Evolutionary conservation across 129 eudicot species (phyloP), one percentile per base, ranked within the genome.

Genomic region (Cynara cardunculus): DNA sequence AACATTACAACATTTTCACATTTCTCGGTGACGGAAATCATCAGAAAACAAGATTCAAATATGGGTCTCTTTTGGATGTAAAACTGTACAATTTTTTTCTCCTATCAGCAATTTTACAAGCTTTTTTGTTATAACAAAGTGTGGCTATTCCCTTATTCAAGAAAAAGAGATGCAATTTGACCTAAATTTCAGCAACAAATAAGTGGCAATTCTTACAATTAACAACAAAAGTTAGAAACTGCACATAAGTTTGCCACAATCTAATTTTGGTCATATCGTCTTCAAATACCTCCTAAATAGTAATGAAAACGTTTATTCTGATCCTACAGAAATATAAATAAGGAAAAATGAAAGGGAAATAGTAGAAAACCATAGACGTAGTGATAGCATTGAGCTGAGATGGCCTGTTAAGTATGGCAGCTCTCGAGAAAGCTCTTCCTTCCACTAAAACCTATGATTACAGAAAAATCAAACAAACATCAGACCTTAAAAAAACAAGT

Each of bases 351-450:
- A n/a, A 62, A 82, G 44, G 41, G 53, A 28, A 68, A 39, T 73
- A 71, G 27, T 7, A 34, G 49, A 73, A 41, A 46, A 94, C 99
- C 99, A 96, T 92, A 31, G 90, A 71, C 12, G 90, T 82, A 26
- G 87, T 87, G 35, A 96, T 73, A 34, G 99, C 97, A 88, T 96
- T 96, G 82, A 96, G 97, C 11, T 91, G 49, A 69, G 86, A 74
- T 25, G 99, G 97, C 73, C 99, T 89, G 37, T 96, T 92, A 68
- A 96, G 90, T 68, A 96, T 77, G 18, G 98, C 93, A 14, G 89
- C 86, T 74, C 99, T 91, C 25, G 98, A 92, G 35, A 46, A 88
- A 64, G 98, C 95, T 80, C 95, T 92, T 39, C 98, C 99, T 88
- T 93, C 90, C 53, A 96, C 99, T 69, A 87, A 87, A 67, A 92